These are phyloP conservation scores for Gnaphalium uliginosum DNA, from an alignment of 129 eudicot species.

Conservation along the genomic window DNA sequence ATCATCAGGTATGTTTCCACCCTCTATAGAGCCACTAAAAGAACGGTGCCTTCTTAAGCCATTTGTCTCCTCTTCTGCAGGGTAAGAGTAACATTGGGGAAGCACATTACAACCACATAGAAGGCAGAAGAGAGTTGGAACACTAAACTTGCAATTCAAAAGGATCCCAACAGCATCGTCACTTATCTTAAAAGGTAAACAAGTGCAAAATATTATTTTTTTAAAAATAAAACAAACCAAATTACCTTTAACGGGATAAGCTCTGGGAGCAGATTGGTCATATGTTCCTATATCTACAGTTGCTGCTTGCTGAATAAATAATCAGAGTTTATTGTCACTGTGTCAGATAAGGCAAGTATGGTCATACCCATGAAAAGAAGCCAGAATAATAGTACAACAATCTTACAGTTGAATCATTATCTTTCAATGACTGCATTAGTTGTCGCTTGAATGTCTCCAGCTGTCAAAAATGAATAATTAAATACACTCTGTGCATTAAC, in stretches of 20 bases:
- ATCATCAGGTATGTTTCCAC: slow-evolving; percentile 50
- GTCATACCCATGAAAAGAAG: slow-evolving; percentile 3
- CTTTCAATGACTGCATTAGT: slow-evolving; percentile 87
- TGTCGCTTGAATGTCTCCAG: slow-evolving; percentile 94
- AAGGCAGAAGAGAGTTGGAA: slow-evolving; percentile 11
- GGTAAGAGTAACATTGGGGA: slow-evolving; percentile 21
- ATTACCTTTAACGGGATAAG: slow-evolving; percentile 57
- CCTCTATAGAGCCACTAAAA: slow-evolving; percentile 56
- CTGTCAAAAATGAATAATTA: slow-evolving; percentile 50
- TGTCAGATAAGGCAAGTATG: slow-evolving; percentile 5
- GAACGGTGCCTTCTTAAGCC: slow-evolving; percentile 57
- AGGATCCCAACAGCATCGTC: slow-evolving; percentile 2
- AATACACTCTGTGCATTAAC: neutral
- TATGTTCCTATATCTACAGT: slow-evolving; percentile 87
- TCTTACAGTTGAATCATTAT: slow-evolving; percentile 77
- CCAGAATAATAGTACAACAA: slow-evolving; percentile 26
- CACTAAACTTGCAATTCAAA: neutral
- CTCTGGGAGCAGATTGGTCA: slow-evolving; percentile 67
- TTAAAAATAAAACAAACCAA: slow-evolving; percentile 5
- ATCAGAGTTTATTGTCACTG: slow-evolving; percentile 11
- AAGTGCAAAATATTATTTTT: slow-evolving; percentile 11
- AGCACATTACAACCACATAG: slow-evolving; percentile 26
- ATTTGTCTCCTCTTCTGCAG: slow-evolving; percentile 58
- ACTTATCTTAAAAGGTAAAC: neutral
- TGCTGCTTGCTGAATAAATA: slow-evolving; percentile 52